phyloP scores from a whole-genome alignment of 257 asterid genomes.

The Jacaranda mimosifolia region DNA sequence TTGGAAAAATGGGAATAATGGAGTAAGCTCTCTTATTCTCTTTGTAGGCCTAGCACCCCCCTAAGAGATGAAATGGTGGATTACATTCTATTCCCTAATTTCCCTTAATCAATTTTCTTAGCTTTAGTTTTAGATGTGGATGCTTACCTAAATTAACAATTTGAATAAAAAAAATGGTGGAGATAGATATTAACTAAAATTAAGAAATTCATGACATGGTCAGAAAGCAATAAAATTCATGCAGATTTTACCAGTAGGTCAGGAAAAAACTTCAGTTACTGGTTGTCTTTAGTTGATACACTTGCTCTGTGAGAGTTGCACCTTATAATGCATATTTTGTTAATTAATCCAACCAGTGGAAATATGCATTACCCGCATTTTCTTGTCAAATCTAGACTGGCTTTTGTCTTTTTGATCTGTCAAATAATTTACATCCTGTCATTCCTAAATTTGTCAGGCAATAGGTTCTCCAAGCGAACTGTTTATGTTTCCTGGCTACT shows the following conservation, averaged over 20 bases:
- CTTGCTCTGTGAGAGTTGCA: neutral
- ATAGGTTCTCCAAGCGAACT: constrained; percentile 62
- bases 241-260: neutral
- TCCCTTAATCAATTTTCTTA: neutral
- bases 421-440: constrained; percentile 4
- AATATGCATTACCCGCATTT: constrained; percentile 20
- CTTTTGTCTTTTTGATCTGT: constrained; percentile 26
- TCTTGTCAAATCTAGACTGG: constrained; percentile 19
- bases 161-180: neutral
- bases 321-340: constrained; percentile 11
- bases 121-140: neutral
- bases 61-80: constrained; percentile 11
- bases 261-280: constrained; percentile 9
- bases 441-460: constrained; percentile 63
- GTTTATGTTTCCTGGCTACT: constrained; percentile 63
- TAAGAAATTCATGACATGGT: neutral
- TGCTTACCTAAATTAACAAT: neutral
- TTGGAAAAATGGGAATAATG: too few relatives aligned
- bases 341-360: constrained; percentile 15
- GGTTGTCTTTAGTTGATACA: neutral
- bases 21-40: too few relatives aligned
- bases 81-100: neutral
- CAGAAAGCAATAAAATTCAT: neutral
- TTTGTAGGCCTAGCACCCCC: neutral
- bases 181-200: neutral